Evolutionary conservation across 2,329 filamentous ascomycete species (phyloP).

Genomic region (Fusarium nelsonii): DNA sequence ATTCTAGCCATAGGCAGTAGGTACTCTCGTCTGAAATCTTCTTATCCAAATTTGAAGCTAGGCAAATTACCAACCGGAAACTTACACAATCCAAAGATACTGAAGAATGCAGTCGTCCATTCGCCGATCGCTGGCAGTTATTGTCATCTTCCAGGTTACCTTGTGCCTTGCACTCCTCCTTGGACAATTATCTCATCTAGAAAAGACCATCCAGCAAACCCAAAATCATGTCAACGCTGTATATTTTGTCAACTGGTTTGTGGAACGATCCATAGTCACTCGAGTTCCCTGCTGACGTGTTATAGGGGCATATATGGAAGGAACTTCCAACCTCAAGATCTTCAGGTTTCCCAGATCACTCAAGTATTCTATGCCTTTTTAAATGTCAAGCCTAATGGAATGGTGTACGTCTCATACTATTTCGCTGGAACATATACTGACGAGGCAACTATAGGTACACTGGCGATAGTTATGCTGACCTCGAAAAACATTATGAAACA

Average conservation of each 20-base stretch:
- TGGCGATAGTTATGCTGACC: conserved; percentile 77
- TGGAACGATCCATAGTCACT: conserved; percentile 53
- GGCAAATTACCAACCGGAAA: background rate
- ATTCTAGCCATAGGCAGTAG: background rate
- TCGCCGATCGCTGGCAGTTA: conserved; percentile 44
- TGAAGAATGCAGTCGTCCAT: conserved; percentile 46
- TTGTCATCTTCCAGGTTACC: conserved; percentile 46
- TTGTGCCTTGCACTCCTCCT: conserved; percentile 42
- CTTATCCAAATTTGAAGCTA: background rate
- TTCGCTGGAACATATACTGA: background rate
- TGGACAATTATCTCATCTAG: background rate
- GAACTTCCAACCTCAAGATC: conserved; percentile 48
- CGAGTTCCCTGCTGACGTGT: conserved; percentile 53
- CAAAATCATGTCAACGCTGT: conserved; percentile 39
- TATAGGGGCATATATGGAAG: conserved; percentile 30
- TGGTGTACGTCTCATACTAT: conserved; percentile 66
- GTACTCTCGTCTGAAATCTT: background rate
- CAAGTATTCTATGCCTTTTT: conserved; percentile 87
- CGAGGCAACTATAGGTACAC: conserved; percentile 60
- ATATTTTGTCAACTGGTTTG: conserved; percentile 35
- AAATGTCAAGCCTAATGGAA: conserved; percentile 77
- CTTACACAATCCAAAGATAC: background rate
- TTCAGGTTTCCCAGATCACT: conserved; percentile 67
- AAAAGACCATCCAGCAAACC: conserved; percentile 36
- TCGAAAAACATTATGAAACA: conserved; percentile 72